Conservation (phyloP, 768 basidiomycete genomes). For the Tephrocybe sp. region DNA sequence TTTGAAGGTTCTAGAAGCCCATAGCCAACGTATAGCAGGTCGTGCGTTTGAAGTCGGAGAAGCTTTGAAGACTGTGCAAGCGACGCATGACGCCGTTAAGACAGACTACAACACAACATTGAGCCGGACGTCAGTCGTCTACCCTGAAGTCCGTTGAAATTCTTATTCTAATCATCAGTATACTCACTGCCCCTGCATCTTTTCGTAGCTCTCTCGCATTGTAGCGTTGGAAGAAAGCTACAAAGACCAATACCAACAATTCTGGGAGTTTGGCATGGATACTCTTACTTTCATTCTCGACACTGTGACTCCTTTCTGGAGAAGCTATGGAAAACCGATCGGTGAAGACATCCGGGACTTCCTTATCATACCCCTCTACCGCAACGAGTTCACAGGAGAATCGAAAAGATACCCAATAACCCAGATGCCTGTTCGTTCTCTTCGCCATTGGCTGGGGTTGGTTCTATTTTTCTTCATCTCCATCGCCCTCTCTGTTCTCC, state of each 20-base stretch:
- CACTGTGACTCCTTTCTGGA: constrained; percentile 78
- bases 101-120: constrained; percentile 62
- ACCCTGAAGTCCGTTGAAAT: constrained; percentile 61
- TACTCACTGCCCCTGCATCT: neutral
- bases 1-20: constrained; percentile 49
- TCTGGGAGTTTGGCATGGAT: constrained; percentile 83
- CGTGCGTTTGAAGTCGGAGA: constrained; percentile 51
- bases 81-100: constrained; percentile 57
- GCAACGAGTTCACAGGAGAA: constrained; percentile 84
- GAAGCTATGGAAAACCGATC: constrained; percentile 79
- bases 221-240: constrained; percentile 77
- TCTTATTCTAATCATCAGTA: neutral
- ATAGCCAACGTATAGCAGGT: constrained; percentile 41
- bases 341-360: constrained; percentile 80
- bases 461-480: constrained; percentile 49
- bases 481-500: constrained; percentile 51
- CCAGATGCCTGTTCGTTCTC: constrained; percentile 58
- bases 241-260: constrained; percentile 74
- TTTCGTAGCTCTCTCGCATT: constrained; percentile 62
- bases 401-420: constrained; percentile 62
- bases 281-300: constrained; percentile 74
- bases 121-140: constrained; percentile 70
- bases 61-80: constrained; percentile 52
- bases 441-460: constrained; percentile 69
- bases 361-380: constrained; percentile 78